A percentile compares a stretch with the other conserved stretches of the same genome.
Conservation (phyloP, 305 asterid genomes). For the Lippia alba region DNA sequence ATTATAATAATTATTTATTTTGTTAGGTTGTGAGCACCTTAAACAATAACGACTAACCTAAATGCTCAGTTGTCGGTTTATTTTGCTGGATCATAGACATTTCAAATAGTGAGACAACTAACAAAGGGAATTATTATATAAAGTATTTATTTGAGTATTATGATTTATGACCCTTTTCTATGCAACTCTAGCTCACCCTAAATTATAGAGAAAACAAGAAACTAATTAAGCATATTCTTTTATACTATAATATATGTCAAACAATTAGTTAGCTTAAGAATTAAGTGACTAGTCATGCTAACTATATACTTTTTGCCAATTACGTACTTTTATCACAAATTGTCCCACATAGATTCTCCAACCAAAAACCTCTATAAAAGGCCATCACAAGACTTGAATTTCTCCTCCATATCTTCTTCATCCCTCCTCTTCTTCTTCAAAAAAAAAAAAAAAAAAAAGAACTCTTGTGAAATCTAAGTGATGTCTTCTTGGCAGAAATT, state of each 20-base stretch:
- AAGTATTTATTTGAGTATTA: no score
- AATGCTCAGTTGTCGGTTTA: no score
- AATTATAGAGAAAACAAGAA: background rate
- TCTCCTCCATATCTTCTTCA: background rate
- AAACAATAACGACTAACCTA: no score
- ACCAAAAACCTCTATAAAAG: conserved; percentile 29
- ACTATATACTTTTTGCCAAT: conserved; percentile 1
- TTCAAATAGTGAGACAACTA: no score
- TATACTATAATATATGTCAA: conserved; percentile 1
- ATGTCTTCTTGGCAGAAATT: conserved; percentile 61
- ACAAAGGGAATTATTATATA: no score
- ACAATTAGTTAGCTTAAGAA: conserved; percentile 42
- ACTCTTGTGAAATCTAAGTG: background rate
- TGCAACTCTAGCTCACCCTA: no score
- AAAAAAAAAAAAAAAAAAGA: no score
- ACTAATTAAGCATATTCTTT: background rate
- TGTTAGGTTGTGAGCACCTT: no score
- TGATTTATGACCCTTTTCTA: no score
- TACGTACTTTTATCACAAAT: conserved; percentile 1
- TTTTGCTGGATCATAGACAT: no score
- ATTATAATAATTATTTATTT: no score
- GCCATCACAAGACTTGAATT: background rate
- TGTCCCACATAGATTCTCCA: conserved; percentile 24
- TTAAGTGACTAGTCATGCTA: conserved; percentile 33
- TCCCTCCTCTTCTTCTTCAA: background rate